A percentile compares a stretch with the other conserved stretches of the same genome.
These are phyloP conservation scores for Acrocalymma vagum DNA, from an alignment of 2,329 filamentous ascomycete species.

Conservation along the genomic window DNA sequence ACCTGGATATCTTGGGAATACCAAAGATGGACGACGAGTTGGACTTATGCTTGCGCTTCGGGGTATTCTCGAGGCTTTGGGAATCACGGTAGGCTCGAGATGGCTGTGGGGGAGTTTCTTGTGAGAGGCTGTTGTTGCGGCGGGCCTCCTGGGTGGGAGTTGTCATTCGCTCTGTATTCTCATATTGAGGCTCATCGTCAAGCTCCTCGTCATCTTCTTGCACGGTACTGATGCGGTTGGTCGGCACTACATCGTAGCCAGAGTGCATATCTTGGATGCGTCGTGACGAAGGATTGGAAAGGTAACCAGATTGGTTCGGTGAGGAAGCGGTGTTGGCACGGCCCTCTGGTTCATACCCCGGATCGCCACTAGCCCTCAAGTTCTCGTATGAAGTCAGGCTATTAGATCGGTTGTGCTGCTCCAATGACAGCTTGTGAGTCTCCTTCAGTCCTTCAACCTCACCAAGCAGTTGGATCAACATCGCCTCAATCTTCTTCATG, in stretches of 20 bases:
- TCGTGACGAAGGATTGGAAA: conserved; percentile 68
- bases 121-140: conserved; percentile 43
- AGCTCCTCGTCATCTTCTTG: conserved; percentile 83
- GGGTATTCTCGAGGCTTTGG: conserved; percentile 82
- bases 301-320: conserved; percentile 78
- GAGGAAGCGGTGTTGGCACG: conserved; percentile 78
- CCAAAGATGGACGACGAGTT: conserved; percentile 78
- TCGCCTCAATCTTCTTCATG: conserved; percentile 74
- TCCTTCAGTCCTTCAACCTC: conserved; percentile 79
- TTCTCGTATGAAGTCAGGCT: conserved; percentile 76
- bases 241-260: conserved; percentile 63
- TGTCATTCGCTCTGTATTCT: conserved; percentile 67
- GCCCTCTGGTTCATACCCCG: conserved; percentile 84
- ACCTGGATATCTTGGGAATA: conserved; percentile 88
- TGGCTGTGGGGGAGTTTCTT: conserved; percentile 64
- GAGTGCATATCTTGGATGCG: conserved; percentile 54
- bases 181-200: conserved; percentile 67
- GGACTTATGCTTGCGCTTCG: conserved; percentile 86
- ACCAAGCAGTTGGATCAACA: conserved; percentile 85
- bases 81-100: conserved; percentile 47
- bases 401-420: conserved; percentile 45
- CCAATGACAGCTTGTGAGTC: conserved; percentile 41
- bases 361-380: conserved; percentile 72
- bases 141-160: conserved; percentile 67
- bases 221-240: conserved; percentile 89